Base-by-base conservation (phyloP, 2,329 filamentous ascomycete species). In the Colletotrichum cuscutae region DNA sequence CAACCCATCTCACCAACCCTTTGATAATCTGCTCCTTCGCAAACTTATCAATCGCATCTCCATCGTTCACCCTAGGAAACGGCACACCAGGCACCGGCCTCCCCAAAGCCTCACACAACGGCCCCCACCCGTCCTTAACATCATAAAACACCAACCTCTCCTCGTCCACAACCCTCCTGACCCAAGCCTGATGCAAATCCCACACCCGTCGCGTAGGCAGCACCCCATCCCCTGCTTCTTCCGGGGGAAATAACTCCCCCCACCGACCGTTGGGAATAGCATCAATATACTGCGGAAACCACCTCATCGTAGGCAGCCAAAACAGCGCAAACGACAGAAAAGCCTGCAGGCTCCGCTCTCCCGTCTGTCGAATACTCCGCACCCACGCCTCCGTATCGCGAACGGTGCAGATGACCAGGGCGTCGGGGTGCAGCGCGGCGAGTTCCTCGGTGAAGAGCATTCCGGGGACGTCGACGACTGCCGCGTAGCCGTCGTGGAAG, bases 121-220 rank as follows among this genome's bases (percentile, higher is more conserved):
- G 80, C 24, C 72, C 79, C 82, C 82, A 83, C 1, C 81, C 82
- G 5, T 79, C 76, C 13, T 71, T 75, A 5, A 80, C 73, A 1
- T 77, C 72, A 54, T 78, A 76, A 54, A 78, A 76, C 15, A 80
- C 71, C 26, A 80, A 75, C 65, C 71, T 72, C 19, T 80, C 79
- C 46, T 65, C 11, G 12, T 78, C 77, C 22, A 80, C 78, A 0
- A 75, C 65, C 15, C 69, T 54, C 2, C 65, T 71, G 4, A 73
- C 24, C 52, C 56, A 65, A 3, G 59, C 70, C 32, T 69, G 46
- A 60, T 72, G 70, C 26, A 15, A 30, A 9, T 72, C 70, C 4
- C 62, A 4, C 78, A 83, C 76, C 65, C 53, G 56, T 13, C 54
- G 37, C 42, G 42, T 49, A 19, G 42, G 42, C 3, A 49, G 6